Percentiles rank a stretch among this genome's conserved stretches.
Evolutionary conservation across 768 basidiomycete species (phyloP).

Genomic region (Gloeopeniophorella convolvens): DNA sequence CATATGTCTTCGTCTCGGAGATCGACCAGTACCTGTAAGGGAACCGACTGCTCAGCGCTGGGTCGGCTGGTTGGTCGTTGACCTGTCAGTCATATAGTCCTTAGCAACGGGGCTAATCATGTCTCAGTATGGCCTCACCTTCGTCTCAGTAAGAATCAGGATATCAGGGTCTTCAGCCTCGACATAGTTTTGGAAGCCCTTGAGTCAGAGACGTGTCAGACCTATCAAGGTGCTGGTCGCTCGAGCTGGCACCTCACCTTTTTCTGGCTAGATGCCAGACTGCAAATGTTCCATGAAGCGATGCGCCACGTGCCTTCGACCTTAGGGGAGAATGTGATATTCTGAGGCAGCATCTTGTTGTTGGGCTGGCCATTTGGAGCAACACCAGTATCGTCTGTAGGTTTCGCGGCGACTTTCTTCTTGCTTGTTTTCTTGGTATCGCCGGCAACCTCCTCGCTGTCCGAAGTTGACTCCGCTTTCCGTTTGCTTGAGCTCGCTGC

Average conservation of each 20-base stretch:
- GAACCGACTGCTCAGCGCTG: conserved; percentile 48
- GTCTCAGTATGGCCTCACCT: conserved; percentile 35
- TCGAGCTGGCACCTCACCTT: conserved; percentile 43
- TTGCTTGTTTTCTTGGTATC: conserved; percentile 8
- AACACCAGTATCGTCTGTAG: conserved; percentile 3
- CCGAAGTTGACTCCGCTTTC: conserved; percentile 5
- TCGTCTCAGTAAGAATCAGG: conserved; percentile 80
- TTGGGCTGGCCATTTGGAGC: conserved; percentile 54
- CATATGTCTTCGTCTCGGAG: conserved; percentile 71
- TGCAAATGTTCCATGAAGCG: conserved; percentile 76
- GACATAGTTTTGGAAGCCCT: conserved; percentile 79
- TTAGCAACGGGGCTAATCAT: background rate
- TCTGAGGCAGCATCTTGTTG: conserved; percentile 64
- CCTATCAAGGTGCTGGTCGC: background rate
- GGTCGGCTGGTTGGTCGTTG: conserved; percentile 61
- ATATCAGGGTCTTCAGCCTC: conserved; percentile 85
- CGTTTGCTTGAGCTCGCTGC: conserved; percentile 12
- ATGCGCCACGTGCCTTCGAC: conserved; percentile 44
- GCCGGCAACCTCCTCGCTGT: background rate
- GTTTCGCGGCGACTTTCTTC: conserved; percentile 5
- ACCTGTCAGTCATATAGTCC: conserved; percentile 38
- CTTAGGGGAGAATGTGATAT: conserved; percentile 51
- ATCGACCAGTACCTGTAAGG: conserved; percentile 75
- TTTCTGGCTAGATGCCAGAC: conserved; percentile 66
- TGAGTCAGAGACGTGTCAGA: background rate